Percentiles rank a stretch among this genome's conserved stretches.
phyloP scores from a whole-genome alignment of 2,329 filamentous ascomycete genomes.

The Colletotrichum siamense region DNA sequence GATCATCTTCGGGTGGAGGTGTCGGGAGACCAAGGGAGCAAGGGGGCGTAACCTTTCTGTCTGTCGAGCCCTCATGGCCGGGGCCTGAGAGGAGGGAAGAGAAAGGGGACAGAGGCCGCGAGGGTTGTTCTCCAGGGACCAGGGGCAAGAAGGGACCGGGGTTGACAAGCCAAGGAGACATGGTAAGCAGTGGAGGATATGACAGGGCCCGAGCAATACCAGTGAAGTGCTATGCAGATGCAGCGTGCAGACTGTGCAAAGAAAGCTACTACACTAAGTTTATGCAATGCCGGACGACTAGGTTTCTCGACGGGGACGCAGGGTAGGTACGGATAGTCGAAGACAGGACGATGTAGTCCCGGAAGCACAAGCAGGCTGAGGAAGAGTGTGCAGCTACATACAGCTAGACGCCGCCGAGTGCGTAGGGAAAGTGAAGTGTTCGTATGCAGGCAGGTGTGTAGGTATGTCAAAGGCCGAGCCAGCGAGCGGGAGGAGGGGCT shows the following conservation, averaged over 20 bases:
- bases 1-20: slow-evolving; percentile 24
- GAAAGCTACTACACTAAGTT: neutral
- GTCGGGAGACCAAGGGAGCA: slow-evolving; percentile 24
- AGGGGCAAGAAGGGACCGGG: slow-evolving; percentile 1
- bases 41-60: slow-evolving; percentile 7
- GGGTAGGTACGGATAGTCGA: neutral
- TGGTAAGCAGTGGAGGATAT: slow-evolving; percentile 9
- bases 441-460: neutral
- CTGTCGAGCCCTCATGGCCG: neutral
- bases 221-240: neutral
- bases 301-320: neutral
- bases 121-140: neutral
- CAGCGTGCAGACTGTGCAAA: neutral
- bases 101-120: slow-evolving; percentile 11
- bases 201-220: neutral
- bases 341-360: neutral
- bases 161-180: slow-evolving; percentile 2
- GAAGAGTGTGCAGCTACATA: neutral
- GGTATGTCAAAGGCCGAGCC: neutral
- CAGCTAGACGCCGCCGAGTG: neutral
- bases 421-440: neutral
- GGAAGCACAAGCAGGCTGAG: neutral
- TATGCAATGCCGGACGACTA: neutral
- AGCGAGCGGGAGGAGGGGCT: neutral
- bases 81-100: slow-evolving; percentile 13